phyloP scores from a whole-genome alignment of 345 rosid species.

The Nephelium lappaceum region DNA sequence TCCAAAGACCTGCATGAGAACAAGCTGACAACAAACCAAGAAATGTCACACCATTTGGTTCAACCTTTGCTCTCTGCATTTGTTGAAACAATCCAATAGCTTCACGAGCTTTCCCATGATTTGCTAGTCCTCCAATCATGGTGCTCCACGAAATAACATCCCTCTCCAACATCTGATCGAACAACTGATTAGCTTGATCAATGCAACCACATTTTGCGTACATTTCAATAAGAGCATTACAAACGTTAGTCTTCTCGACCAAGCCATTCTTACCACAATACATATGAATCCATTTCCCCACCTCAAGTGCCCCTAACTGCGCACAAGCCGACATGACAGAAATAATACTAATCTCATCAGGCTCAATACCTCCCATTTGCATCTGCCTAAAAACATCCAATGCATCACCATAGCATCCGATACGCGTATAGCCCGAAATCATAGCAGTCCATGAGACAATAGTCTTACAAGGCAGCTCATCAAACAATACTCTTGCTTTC shows the following conservation, averaged over 20 bases:
- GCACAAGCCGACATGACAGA: slow-evolving; percentile 60
- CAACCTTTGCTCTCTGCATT: slow-evolving; percentile 48
- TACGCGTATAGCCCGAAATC: slow-evolving; percentile 51
- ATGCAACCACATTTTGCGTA: slow-evolving; percentile 66
- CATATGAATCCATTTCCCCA: slow-evolving; percentile 62
- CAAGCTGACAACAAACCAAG: slow-evolving; percentile 57
- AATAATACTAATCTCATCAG: slow-evolving; percentile 55
- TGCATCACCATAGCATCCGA: slow-evolving; percentile 43
- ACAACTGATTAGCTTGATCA: slow-evolving; percentile 40
- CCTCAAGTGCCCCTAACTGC: slow-evolving; percentile 54
- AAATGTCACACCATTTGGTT: slow-evolving; percentile 54
- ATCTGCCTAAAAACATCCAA: slow-evolving; percentile 47
- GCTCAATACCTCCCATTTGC: slow-evolving; percentile 42
- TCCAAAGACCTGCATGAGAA: slow-evolving; percentile 51
- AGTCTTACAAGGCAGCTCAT: slow-evolving; percentile 38
- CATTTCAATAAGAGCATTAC: slow-evolving; percentile 58
- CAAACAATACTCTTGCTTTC: slow-evolving; percentile 47
- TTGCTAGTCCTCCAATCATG: slow-evolving; percentile 60
- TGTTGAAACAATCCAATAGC: slow-evolving; percentile 44
- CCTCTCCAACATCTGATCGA: slow-evolving; percentile 36
- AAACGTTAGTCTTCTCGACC: slow-evolving; percentile 31
- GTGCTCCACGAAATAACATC: slow-evolving; percentile 72
- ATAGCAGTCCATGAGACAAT: slow-evolving; percentile 70
- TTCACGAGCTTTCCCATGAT: slow-evolving; percentile 49
- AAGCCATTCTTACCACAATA: slow-evolving; percentile 39